Percentiles rank a stretch among this genome's conserved stretches.
Evolutionary conservation across 345 rosid genomes (phyloP).

Genomic region (Rhizophora apiculata): DNA sequence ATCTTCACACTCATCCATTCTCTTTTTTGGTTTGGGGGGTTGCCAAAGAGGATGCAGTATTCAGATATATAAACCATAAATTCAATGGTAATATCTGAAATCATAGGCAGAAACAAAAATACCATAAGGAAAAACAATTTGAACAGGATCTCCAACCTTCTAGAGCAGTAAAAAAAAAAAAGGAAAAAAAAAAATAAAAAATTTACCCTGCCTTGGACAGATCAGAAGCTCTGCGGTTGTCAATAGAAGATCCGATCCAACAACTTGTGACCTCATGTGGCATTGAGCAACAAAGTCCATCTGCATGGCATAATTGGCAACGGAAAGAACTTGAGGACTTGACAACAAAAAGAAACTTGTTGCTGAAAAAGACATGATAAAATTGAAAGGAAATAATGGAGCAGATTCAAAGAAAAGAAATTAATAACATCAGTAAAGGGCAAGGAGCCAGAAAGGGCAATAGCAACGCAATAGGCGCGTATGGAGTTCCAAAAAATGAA

Average conservation of each 20-base stretch:
- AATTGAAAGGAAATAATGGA: not conserved
- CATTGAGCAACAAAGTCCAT: conserved; percentile 55
- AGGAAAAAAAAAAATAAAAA: not conserved
- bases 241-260: conserved; percentile 48
- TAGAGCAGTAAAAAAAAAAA: not conserved
- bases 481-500: too few relatives aligned
- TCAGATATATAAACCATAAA: not conserved
- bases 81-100: not conserved
- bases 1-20: not conserved
- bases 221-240: conserved; percentile 44
- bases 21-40: not conserved
- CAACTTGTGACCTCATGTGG: conserved; percentile 42
- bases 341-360: not conserved
- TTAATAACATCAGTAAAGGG: too few relatives aligned
- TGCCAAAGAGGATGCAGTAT: not conserved
- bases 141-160: conserved; percentile 10
- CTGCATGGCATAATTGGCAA: conserved; percentile 56
- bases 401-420: not conserved
- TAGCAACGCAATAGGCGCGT: too few relatives aligned
- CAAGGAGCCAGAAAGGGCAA: too few relatives aligned
- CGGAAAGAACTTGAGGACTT: conserved; percentile 50
- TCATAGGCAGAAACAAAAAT: not conserved
- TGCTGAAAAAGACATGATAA: not conserved
- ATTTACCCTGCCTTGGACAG: conserved; percentile 48
- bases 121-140: conserved; percentile 9